phyloP scores from a whole-genome alignment of 2,329 filamentous ascomycete species.

The Hypocrella siamensis region DNA sequence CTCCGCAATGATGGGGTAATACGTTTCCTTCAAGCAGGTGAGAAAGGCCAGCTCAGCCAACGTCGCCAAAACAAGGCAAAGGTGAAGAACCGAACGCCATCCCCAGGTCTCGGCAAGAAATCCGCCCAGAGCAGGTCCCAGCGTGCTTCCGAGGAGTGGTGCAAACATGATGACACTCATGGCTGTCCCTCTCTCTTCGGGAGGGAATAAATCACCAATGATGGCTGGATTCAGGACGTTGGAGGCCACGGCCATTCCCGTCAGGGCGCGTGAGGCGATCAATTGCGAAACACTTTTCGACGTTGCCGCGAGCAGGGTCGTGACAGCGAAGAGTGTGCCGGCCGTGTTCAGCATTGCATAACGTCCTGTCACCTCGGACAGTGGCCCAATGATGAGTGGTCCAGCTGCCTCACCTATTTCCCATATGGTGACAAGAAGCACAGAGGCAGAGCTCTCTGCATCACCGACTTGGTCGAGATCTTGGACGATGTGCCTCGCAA shows the following conservation, averaged over 20 bases:
- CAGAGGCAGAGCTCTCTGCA: slow-evolving; percentile 14
- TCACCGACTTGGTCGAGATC: neutral
- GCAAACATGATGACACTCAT: slow-evolving; percentile 42
- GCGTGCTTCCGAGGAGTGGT: slow-evolving; percentile 39
- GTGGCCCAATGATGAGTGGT: slow-evolving; percentile 42
- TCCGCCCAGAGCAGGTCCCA: slow-evolving; percentile 39
- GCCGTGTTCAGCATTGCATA: slow-evolving; percentile 36
- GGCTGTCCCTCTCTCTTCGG: slow-evolving; percentile 38
- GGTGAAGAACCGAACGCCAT: slow-evolving; percentile 39
- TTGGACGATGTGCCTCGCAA: neutral
- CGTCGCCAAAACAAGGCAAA: slow-evolving; percentile 12
- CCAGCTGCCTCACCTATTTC: slow-evolving; percentile 51
- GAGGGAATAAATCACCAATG: slow-evolving; percentile 31
- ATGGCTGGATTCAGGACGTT: slow-evolving; percentile 49
- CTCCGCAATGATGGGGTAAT: neutral
- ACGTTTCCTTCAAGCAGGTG: neutral
- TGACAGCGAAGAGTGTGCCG: slow-evolving; percentile 33
- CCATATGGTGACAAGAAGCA: slow-evolving; percentile 55
- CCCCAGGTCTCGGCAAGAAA: slow-evolving; percentile 36
- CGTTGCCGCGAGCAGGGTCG: slow-evolving; percentile 31
- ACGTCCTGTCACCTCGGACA: slow-evolving; percentile 45
- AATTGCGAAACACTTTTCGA: slow-evolving; percentile 28
- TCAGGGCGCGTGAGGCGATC: slow-evolving; percentile 37
- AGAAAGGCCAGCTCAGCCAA: neutral
- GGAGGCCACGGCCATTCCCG: slow-evolving; percentile 46